Percentiles rank a stretch among this genome's conserved stretches.
Conservation (phyloP, 176 grass and related monocot genomes). For the Eleusine coracana region DNA sequence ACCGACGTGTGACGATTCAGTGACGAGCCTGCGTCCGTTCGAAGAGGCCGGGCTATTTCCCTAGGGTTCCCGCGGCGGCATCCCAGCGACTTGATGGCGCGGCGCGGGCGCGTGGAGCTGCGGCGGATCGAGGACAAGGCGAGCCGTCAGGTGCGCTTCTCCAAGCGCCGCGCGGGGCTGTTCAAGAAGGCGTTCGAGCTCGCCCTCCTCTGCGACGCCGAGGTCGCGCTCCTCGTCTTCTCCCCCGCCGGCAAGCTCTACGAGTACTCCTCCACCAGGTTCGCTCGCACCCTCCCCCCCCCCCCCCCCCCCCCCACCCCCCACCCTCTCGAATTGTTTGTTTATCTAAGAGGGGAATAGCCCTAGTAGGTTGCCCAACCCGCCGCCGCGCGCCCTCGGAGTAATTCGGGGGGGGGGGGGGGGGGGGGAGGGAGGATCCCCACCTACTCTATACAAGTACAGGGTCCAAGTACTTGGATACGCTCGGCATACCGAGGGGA, state of each 20-base stretch:
- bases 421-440: no score
- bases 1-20: background rate
- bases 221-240: constrained; percentile 74
- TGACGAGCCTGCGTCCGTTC: background rate
- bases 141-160: constrained; percentile 84
- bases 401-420: no score
- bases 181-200: constrained; percentile 87
- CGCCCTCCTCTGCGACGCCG: constrained; percentile 72
- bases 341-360: background rate
- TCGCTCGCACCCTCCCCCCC: background rate
- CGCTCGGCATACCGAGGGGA: no score
- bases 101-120: constrained; percentile 64
- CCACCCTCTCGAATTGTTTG: background rate
- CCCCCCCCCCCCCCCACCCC: no score
- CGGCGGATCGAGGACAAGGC: constrained; percentile 84
- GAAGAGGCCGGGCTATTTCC: background rate
- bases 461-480: no score
- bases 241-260: constrained; percentile 72
- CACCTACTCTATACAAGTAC: no score
- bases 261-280: constrained; percentile 73
- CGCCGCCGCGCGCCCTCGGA: no score
- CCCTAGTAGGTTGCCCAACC: background rate
- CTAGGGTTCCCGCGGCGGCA: constrained; percentile 21
- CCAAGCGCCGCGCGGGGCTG: constrained; percentile 68
- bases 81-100: constrained; percentile 28